Conservation (phyloP, 768 basidiomycete species). For the Suillus alpinus region DNA sequence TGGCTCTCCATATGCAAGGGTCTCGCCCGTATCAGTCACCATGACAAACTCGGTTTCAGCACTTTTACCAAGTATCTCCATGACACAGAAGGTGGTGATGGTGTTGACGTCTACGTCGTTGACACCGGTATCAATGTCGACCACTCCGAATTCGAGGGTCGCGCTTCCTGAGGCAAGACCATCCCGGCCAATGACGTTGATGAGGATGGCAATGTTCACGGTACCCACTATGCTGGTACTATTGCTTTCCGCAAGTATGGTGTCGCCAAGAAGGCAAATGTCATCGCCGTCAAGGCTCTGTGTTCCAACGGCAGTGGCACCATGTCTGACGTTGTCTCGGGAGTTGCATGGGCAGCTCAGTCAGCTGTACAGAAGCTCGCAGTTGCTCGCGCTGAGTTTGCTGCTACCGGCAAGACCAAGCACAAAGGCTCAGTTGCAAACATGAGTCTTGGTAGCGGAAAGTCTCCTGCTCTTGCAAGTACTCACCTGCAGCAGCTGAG, state of each 20-base stretch:
- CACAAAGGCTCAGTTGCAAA: constrained; percentile 96
- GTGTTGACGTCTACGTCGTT: constrained; percentile 88
- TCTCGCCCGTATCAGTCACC: constrained; percentile 92
- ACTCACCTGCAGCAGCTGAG: constrained; percentile 88
- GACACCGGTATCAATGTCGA: constrained; percentile 88
- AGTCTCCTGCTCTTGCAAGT: constrained; percentile 79
- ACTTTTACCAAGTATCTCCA: constrained; percentile 87
- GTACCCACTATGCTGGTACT: constrained; percentile 92
- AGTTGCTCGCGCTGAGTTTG: constrained; percentile 64
- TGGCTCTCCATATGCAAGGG: constrained; percentile 55
- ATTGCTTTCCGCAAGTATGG: constrained; percentile 93
- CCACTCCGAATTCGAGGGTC: constrained; percentile 86
- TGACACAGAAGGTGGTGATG: constrained; percentile 72
- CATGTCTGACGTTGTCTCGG: constrained; percentile 91
- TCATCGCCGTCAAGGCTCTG: constrained; percentile 90
- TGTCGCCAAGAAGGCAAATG: constrained; percentile 90
- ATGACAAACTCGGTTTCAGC: constrained; percentile 64
- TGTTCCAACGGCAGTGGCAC: constrained; percentile 93
- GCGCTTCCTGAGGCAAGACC: constrained; percentile 92
- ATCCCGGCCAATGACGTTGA: constrained; percentile 82
- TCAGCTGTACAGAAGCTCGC: constrained; percentile 50
- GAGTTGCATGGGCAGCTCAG: constrained; percentile 77
- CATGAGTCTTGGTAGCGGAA: constrained; percentile 97
- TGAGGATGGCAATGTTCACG: constrained; percentile 93
- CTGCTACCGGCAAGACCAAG: constrained; percentile 70